A percentile compares a stretch with the other conserved stretches of the same genome.
Evolutionary conservation across 2,329 filamentous ascomycete genomes (phyloP).

Genomic region (Xylogone sp.): DNA sequence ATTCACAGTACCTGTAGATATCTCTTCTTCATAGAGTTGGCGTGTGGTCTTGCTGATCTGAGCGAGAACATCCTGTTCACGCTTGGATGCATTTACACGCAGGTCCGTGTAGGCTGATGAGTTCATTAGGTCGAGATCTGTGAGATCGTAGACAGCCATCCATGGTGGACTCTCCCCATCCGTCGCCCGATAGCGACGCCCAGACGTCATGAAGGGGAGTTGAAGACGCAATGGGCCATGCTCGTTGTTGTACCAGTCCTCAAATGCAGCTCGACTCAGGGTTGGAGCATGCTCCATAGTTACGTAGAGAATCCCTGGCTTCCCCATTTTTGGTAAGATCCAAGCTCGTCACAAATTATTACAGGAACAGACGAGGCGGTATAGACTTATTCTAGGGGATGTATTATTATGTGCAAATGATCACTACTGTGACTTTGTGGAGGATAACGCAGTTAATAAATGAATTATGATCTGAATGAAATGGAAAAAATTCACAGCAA

Average conservation of each 20-base stretch:
- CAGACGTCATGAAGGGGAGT: constrained; percentile 70
- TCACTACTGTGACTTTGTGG: too few relatives aligned
- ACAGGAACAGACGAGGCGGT: too few relatives aligned
- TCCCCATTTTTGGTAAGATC: neutral
- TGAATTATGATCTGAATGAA: too few relatives aligned
- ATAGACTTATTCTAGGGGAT: too few relatives aligned
- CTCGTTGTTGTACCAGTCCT: constrained; percentile 72
- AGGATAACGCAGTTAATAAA: too few relatives aligned
- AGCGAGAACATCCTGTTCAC: neutral
- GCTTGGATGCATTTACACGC: neutral
- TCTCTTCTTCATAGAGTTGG: neutral
- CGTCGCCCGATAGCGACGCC: constrained; percentile 71
- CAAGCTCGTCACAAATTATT: too few relatives aligned
- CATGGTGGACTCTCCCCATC: constrained; percentile 36
- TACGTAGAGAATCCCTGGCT: constrained; percentile 5
- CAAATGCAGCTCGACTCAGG: neutral
- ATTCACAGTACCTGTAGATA: neutral
- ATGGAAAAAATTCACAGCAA: too few relatives aligned
- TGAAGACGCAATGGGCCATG: constrained; percentile 80
- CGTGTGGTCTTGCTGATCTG: neutral
- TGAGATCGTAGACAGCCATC: neutral
- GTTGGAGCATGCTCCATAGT: neutral
- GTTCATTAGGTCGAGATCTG: neutral
- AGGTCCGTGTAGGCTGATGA: neutral
- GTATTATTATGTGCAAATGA: too few relatives aligned